Evolutionary conservation across 23 red algal genomes (phyloP).

Genomic region (Gracilaria gracilis): DNA sequence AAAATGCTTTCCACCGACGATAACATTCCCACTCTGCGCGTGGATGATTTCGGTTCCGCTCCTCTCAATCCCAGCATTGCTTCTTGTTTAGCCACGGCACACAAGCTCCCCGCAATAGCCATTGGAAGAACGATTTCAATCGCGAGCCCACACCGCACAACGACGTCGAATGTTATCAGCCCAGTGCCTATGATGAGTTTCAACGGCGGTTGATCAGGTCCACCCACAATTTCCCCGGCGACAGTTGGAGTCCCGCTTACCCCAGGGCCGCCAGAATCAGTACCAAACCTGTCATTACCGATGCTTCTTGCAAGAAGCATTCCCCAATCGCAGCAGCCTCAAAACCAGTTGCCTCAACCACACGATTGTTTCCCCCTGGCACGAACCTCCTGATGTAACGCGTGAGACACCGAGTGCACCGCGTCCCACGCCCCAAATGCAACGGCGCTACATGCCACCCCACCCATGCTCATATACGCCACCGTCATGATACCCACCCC

Average conservation of each 20-base stretch:
- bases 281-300: constrained; percentile 14
- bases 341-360: not conserved
- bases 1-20: constrained; percentile 29
- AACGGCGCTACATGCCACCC: not conserved
- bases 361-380: not conserved
- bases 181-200: not conserved
- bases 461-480: constrained; percentile 61
- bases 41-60: not conserved
- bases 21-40: not conserved
- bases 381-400: not conserved
- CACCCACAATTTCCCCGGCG: constrained; percentile 49
- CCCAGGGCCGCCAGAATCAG: constrained; percentile 67
- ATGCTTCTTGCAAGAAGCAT: constrained; percentile 31
- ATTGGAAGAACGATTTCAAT: not conserved
- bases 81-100: not conserved
- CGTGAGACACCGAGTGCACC: not conserved
- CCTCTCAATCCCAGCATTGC: not conserved
- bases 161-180: not conserved
- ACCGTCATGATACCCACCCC: constrained; percentile 78
- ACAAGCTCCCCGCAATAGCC: not conserved
- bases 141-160: not conserved
- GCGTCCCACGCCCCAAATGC: not conserved
- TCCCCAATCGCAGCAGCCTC: constrained; percentile 4
- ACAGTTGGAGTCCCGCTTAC: constrained; percentile 24
- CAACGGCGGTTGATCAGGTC: constrained; percentile 54